These are phyloP conservation scores for Piloderma croceum DNA, from an alignment of 768 basidiomycete genomes.

Conservation along the genomic window DNA sequence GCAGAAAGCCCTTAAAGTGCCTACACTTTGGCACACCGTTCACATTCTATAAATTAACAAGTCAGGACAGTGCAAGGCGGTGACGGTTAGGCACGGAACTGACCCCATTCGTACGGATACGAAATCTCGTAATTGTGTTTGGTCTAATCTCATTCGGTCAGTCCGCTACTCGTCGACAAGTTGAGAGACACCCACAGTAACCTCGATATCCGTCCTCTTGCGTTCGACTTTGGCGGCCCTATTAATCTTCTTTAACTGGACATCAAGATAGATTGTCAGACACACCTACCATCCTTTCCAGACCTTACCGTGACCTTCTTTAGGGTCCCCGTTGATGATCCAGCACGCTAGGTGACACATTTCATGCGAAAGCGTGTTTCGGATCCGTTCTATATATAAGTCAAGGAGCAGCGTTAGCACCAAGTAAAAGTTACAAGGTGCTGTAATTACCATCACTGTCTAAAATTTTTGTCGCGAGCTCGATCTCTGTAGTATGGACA, in stretches of 20 bases:
- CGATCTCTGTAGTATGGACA: conserved; percentile 56
- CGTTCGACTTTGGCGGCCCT: conserved; percentile 72
- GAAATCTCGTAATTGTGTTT: conserved; percentile 71
- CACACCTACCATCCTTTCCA: conserved; percentile 65
- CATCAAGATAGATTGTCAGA: not conserved
- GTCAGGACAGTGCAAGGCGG: conserved; percentile 6
- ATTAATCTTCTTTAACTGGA: not conserved
- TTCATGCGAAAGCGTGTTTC: conserved; percentile 81
- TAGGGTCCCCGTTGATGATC: conserved; percentile 66
- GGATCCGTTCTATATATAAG: conserved; percentile 58
- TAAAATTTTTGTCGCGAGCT: conserved; percentile 78
- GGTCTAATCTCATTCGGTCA: conserved; percentile 37
- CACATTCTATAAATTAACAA: conserved; percentile 44
- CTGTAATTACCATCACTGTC: conserved; percentile 58
- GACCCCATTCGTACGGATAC: conserved; percentile 71
- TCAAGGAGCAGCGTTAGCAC: not conserved
- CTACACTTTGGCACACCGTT: conserved; percentile 58
- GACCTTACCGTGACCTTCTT: conserved; percentile 66
- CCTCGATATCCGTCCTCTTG: conserved; percentile 61
- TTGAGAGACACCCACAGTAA: conserved; percentile 47
- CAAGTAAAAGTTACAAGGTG: too few species aligned
- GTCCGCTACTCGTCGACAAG: not conserved
- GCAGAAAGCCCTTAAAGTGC: conserved; percentile 10
- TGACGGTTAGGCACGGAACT: conserved; percentile 21
- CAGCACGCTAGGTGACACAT: conserved; percentile 91